A percentile compares a stretch with the other conserved stretches of the same genome.
These are phyloP conservation scores for Colletotrichum sp. DNA, from an alignment of 2,329 filamentous ascomycete species.

Conservation along the genomic window DNA sequence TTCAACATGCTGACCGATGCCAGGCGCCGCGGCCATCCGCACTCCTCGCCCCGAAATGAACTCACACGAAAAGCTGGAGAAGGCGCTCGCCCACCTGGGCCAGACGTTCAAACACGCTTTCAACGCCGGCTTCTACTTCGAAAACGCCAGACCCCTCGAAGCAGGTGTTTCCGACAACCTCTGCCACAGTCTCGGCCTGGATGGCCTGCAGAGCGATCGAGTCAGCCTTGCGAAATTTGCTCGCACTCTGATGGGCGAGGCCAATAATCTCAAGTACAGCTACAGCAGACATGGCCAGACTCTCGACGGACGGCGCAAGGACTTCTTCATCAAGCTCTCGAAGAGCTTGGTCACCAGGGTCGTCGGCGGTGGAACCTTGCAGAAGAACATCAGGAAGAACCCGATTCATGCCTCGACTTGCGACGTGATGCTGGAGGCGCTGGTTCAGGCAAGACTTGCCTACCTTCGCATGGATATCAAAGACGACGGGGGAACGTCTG, in stretches of 20 bases:
- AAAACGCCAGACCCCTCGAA: background rate
- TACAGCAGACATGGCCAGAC: background rate
- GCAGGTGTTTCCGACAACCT: background rate
- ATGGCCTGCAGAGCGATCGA: background rate
- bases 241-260: background rate
- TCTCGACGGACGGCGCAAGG: background rate
- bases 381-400: background rate
- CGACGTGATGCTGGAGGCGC: background rate
- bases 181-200: background rate
- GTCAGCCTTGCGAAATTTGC: accelerated
- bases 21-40: background rate
- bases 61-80: background rate
- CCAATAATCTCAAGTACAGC: background rate
- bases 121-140: background rate
- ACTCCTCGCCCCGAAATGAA: background rate
- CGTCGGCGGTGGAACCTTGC: background rate
- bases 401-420: background rate
- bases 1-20: accelerated
- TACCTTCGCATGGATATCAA: background rate
- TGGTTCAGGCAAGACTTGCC: background rate
- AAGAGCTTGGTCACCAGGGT: background rate
- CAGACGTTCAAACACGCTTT: background rate
- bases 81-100: accelerated
- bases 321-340: background rate
- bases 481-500: background rate